Percentiles rank a stretch among this genome's conserved stretches.
Evolutionary conservation across 148 eudicot species (phyloP).

Genomic region (Rhododendron mucronatum): DNA sequence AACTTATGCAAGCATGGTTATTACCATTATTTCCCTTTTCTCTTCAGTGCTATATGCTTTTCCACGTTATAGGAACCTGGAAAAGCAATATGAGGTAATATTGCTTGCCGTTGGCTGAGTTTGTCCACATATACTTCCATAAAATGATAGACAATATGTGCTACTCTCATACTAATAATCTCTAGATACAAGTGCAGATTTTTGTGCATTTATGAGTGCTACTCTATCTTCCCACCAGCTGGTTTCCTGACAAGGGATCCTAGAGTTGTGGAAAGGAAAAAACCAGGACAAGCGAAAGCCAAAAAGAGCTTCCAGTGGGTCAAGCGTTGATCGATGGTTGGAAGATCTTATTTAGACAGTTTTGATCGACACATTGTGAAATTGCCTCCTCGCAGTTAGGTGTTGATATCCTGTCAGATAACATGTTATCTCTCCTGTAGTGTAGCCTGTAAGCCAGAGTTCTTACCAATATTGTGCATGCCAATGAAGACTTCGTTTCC

Average conservation of each 20-base stretch:
- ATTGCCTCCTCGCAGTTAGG: background rate
- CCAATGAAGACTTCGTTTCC: background rate
- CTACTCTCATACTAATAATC: background rate
- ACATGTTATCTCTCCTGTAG: constrained; percentile 5
- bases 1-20: background rate
- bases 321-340: constrained; percentile 55
- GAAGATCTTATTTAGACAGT: background rate
- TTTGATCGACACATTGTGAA: background rate
- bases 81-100: background rate
- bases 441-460: constrained; percentile 3
- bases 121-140: background rate
- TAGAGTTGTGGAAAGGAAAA: constrained; percentile 90
- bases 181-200: background rate
- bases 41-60: background rate
- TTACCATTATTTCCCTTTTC: background rate
- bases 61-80: background rate
- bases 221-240: constrained; percentile 46
- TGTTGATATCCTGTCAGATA: background rate
- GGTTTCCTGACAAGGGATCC: constrained; percentile 93
- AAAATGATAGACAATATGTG: background rate
- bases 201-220: background rate
- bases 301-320: constrained; percentile 99
- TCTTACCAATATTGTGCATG: background rate
- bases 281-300: constrained; percentile 97
- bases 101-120: background rate